Conservation (phyloP, 768 basidiomycete species). For the Hirschioporus abietinus region DNA sequence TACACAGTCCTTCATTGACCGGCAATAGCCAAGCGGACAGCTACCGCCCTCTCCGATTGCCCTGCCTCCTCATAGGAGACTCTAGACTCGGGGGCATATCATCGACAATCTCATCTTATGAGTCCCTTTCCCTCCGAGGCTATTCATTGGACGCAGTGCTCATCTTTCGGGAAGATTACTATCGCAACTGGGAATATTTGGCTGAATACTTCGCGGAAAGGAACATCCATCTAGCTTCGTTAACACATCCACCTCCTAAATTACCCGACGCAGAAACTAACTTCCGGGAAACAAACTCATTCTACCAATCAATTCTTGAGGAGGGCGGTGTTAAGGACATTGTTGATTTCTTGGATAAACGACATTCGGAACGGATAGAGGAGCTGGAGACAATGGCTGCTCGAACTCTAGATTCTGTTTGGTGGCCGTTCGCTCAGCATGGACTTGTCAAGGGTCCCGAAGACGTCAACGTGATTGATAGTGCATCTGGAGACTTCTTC, state of each 20-base stretch:
- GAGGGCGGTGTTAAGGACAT: conserved; percentile 39
- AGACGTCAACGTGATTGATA: conserved; percentile 89
- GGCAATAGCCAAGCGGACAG: conserved; percentile 80
- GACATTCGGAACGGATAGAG: conserved; percentile 61
- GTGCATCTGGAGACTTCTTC: conserved; percentile 84
- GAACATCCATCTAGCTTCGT: conserved; percentile 46
- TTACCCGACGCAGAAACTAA: conserved; percentile 42
- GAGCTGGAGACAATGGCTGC: conserved; percentile 75
- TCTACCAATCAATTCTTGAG: conserved; percentile 53
- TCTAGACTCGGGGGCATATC: conserved; percentile 92
- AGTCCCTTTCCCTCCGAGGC: conserved; percentile 85
- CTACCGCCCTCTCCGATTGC: conserved; percentile 83
- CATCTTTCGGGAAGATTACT: conserved; percentile 81
- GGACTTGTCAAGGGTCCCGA: conserved; percentile 56
- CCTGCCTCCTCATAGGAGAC: conserved; percentile 84
- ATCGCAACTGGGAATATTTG: conserved; percentile 84
- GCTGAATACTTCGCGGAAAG: conserved; percentile 72
- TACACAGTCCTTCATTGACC: conserved; percentile 84
- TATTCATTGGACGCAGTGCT: conserved; percentile 83
- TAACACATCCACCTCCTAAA: conserved; percentile 55
- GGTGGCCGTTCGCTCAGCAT: conserved; percentile 99
- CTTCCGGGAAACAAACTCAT: conserved; percentile 50
- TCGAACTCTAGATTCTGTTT: conserved; percentile 71
- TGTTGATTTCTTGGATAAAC: conserved; percentile 52
- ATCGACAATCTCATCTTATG: conserved; percentile 87